Evolutionary conservation across 805 yeast species (phyloP), one percentile per base, ranked within the genome.

Genomic region (Wickerhamiella sorbophila): DNA sequence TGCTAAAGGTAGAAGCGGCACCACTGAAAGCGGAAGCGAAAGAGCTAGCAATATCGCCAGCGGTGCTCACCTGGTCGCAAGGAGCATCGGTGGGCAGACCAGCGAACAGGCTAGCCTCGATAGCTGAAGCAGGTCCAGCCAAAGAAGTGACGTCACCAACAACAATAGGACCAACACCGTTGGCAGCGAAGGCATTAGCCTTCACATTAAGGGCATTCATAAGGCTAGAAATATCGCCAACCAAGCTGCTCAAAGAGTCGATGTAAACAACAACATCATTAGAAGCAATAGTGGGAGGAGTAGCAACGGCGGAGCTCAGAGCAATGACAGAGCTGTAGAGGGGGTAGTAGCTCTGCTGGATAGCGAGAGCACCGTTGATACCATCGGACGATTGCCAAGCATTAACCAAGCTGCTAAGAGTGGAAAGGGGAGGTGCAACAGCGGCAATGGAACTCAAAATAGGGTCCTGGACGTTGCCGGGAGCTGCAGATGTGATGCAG

Each of bases 281-380:
- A 33, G 34, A 41, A 17, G 48, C n/a, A 16, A 45, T 26, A 15
- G 44, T 27, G 22, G 44, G 19, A 16, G 40, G 22, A 22, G 37
- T 31, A 14, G 36, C 42, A 21, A 44, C 49, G 18, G 24, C 36
- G n/a, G 19, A 14, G 19, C 43, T 36, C 5, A 52, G 48, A 20
- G 44, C 33, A 15, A 19, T 29, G 27, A 55, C 49, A 34, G 52
- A 54, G 18, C 21, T 17, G 22, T 45, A 40, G 31, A 56, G 45
- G 14, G 48, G 42, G 16, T 44, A 44, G 50, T 48, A 52, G 29
- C 44, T 31, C 32, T 37, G 34, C 55, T 57, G 61, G 46, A 57
- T 55, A 33, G 42, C 44, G 15, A 56, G 50, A 20, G 60, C 61
- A 37, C 57, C 61, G 15, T 19, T 26, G 16, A 56, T 45, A 33